Evolutionary conservation across 192 early-diverging fungal genomes (phyloP).

Genomic region (Polychytrium aggregatum): DNA sequence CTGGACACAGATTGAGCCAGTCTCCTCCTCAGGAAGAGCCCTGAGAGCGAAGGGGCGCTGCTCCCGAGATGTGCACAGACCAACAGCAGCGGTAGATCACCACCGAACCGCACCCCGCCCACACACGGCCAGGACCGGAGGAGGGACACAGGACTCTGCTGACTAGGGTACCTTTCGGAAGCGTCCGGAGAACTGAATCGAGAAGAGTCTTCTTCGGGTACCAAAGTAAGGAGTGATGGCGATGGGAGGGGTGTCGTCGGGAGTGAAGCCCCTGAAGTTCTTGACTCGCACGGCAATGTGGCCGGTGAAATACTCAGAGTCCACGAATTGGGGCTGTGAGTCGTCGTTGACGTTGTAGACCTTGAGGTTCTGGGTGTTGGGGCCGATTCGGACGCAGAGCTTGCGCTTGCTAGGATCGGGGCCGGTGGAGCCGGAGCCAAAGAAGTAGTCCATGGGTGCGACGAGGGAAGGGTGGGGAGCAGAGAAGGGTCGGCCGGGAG

Average conservation of each 20-base stretch:
- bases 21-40: too few species aligned
- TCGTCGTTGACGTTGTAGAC: slow-evolving; percentile 52
- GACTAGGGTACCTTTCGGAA: slow-evolving; percentile 60
- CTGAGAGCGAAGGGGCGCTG: too few species aligned
- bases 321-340: slow-evolving; percentile 43
- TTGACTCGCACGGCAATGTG: slow-evolving; percentile 55
- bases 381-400: slow-evolving; percentile 33
- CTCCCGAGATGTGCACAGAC: too few species aligned
- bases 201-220: slow-evolving; percentile 45
- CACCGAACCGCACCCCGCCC: too few species aligned
- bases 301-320: slow-evolving; percentile 52
- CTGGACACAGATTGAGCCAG: too few species aligned
- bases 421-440: slow-evolving; percentile 14
- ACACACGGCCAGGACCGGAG: too few species aligned
- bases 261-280: slow-evolving; percentile 48
- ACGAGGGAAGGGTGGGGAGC: too few species aligned
- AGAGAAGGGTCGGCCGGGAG: too few species aligned
- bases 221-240: slow-evolving; percentile 45
- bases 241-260: slow-evolving; percentile 19
- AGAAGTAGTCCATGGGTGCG: slow-evolving; percentile 38
- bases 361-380: slow-evolving; percentile 23
- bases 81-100: too few species aligned
- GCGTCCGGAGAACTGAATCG: slow-evolving; percentile 59
- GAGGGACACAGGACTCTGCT: too few species aligned
- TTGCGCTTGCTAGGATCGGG: slow-evolving; percentile 17